Evolutionary conservation across 2,329 filamentous ascomycete genomes (phyloP), one percentile per base, ranked within the genome.

Genomic region (Dichotomopilus funicola): DNA sequence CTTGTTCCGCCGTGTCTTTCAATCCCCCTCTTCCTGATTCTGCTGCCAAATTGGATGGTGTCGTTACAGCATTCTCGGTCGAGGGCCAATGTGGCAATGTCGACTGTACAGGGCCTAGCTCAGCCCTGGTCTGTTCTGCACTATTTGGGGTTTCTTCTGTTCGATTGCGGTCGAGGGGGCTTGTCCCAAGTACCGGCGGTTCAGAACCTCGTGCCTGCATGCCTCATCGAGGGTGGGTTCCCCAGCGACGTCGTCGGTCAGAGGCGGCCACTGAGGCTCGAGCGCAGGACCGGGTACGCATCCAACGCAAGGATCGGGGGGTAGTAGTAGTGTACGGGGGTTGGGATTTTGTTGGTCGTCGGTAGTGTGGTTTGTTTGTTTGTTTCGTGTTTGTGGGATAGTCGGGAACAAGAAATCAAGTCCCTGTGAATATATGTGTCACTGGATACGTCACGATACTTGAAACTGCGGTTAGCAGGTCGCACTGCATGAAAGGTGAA

Each of bases 161-260:
- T 27, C 19, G 19, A 27, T 27, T 27, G 19, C 3, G 19, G 19
- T 27, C 19, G 19, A 27, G 19, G 19, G 19, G 19, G 19, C 19
- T 11, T 9, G 12, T 33, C 34, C 19, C 19, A n/a, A 31, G 34
- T 13, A 45, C 37, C 27, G 34, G 35, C 37, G 49, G 13, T 58
- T 53, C 51, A 56, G 43, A 40, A 11, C 11, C 42, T 47, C 27
- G 35, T 34, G 49, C 36, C 10, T 31, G 54, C 60, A 60, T 60
- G 42, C 56, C 60, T 60, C 56, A 59, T 58, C 27, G 56, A 57
- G 51, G 46, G 11, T 49, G 40, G 36, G 56, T 40, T 13, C 53
- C 45, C 54, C 49, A 49, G 54, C 58, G 58, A 58, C 58, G 60
- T 62, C 60, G 60, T 62, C 60, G 60, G 54, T 52, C 35, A 49